phyloP scores from a whole-genome alignment of 2,329 filamentous ascomycete species.

The Xylariaceae sp. region DNA sequence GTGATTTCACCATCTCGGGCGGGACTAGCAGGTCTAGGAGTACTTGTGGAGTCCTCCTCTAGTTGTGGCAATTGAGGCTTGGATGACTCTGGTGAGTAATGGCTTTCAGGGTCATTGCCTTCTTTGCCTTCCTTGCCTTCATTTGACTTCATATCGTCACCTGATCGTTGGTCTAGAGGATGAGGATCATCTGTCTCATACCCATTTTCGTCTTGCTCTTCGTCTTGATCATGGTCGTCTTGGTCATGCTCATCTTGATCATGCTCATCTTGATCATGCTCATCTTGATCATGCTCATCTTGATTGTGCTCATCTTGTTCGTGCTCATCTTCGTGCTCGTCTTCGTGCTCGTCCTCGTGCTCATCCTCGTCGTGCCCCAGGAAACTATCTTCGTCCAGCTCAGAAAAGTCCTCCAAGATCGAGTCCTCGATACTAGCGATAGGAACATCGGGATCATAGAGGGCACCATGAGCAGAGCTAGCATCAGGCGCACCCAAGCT shows the following conservation, averaged over 20 bases:
- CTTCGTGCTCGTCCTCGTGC: background rate
- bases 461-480: constrained; percentile 51
- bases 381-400: constrained; percentile 52
- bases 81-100: constrained; percentile 45
- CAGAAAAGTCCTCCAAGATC: constrained; percentile 45
- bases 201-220: constrained; percentile 59
- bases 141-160: constrained; percentile 27
- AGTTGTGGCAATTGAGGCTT: constrained; percentile 24
- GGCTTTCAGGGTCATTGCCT: constrained; percentile 49
- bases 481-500: constrained; percentile 56
- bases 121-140: constrained; percentile 36
- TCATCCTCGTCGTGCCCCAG: constrained; percentile 61
- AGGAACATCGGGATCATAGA: constrained; percentile 80
- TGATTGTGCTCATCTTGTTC: constrained; percentile 42
- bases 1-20: constrained; percentile 28
- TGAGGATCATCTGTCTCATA: constrained; percentile 60
- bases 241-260: background rate
- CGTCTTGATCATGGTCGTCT: constrained; percentile 35
- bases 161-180: constrained; percentile 56
- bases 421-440: constrained; percentile 80
- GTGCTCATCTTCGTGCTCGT: constrained; percentile 44
- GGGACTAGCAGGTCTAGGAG: constrained; percentile 45
- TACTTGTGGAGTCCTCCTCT: constrained; percentile 44
- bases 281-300: constrained; percentile 20
- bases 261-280: background rate